Base-by-base conservation (phyloP, 164 flowering plant genomes). In the Vitis cinerea region DNA sequence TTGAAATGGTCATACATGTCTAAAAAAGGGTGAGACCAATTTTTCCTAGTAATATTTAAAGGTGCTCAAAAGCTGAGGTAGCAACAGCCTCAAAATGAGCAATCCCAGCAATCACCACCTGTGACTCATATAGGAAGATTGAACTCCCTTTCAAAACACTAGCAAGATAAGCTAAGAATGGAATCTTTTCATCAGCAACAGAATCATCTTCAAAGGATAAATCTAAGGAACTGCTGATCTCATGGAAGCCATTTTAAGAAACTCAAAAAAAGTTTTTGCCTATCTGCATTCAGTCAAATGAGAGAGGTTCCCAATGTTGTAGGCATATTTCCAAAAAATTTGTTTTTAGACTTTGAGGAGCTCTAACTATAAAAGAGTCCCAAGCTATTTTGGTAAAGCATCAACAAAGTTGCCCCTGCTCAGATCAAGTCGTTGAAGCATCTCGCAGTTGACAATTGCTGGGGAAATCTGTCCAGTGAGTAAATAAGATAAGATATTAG, bases 1-100 rank as follows among this genome's bases (percentile, higher is more conserved):
- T 88, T 98, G 75, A 95, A 88, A 57, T 93, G 97, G 69, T 95
- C 98, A 60, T 98, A 95, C 77, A 95, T 91, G 80, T 95, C 99
- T 62, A 95, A 63, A 78, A 95, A 91, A 74, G 93, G 83, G 37
- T 93, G 94, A 68, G 87, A 83, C 58, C 97, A 96, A 65, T 85
- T 83, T 63, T 90, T 92, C 75, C 87, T 83, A 1, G 98, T 93
- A 37, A 77, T 75, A 69, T 86, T 85, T 76, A 95, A 69, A 57
- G 93, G 91, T 86, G 96, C 75, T 86, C 89, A 86, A 95, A 95
- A 49, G 99, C 84, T 37, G 98, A 85, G 77, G 88, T 93, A 19
- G 99, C 93, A 66, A 95, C 91, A 31, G 94, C 84, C 82, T 95
- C 99, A 84, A 83, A 95, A 29, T 90, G 87, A 69, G 92, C 92